Evolutionary conservation across 2,329 filamentous ascomycete genomes (phyloP).

Genomic region (Diaporthe helianthi): DNA sequence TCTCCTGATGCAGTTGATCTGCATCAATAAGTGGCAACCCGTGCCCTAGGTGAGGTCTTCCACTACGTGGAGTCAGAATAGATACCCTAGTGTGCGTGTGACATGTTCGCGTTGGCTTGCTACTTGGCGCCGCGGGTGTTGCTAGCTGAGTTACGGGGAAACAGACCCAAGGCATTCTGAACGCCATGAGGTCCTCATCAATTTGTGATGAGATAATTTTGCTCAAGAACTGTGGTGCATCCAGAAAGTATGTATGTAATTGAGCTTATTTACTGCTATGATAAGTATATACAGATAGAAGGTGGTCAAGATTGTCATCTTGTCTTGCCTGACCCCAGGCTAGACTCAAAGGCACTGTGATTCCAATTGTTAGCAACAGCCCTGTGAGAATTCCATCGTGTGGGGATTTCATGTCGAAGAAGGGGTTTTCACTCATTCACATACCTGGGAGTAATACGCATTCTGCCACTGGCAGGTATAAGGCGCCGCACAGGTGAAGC

Average conservation of each 20-base stretch:
- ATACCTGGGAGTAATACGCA: slow-evolving; percentile 29
- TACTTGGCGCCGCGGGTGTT: too few relatives aligned
- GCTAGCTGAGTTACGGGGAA: too few relatives aligned
- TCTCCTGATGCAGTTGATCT: neutral
- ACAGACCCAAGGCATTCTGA: neutral
- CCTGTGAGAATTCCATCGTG: too few relatives aligned
- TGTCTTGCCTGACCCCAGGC: neutral
- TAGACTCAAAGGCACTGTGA: slow-evolving; percentile 21
- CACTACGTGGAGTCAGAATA: neutral
- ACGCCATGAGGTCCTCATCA: too few relatives aligned
- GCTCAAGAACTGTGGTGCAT: neutral
- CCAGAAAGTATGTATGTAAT: neutral
- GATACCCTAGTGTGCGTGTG: neutral
- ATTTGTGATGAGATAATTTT: neutral
- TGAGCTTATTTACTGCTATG: slow-evolving; percentile 5
- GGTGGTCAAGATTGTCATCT: neutral
- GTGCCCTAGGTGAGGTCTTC: neutral
- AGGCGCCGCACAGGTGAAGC: slow-evolving; percentile 21
- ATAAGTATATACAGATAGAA: slow-evolving; percentile 22
- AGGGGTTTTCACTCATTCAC: too few relatives aligned
- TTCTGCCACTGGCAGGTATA: slow-evolving; percentile 26
- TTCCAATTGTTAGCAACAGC: neutral
- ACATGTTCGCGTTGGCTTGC: neutral
- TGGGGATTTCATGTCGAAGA: too few relatives aligned
- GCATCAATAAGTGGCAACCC: neutral